Evolutionary conservation across 2,329 filamentous ascomycete genomes (phyloP), one percentile per base, ranked within the genome.

Genomic region (Aureobasidium sp.): DNA sequence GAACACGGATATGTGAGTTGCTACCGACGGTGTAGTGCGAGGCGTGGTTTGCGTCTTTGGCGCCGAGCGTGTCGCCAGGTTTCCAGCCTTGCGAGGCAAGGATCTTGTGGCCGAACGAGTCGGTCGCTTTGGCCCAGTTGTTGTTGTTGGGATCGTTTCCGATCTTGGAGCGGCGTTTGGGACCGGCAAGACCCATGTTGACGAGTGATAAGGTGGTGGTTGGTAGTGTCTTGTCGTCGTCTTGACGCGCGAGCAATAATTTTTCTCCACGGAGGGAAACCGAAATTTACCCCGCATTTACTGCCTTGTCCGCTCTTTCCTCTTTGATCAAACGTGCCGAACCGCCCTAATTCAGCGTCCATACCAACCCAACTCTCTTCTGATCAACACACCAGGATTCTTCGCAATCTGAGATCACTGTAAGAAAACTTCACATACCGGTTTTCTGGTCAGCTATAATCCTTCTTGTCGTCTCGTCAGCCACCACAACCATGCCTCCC

Each of bases 81-180:
- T 87, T 83, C 94, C 94, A 99, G 66, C 94, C 94, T 70, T 97
- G 91, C 17, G 88, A 81, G 54, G 87, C 85, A 70, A 99, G 85
- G 67, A 97, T 93, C 71, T 86, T 90, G 74, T 96, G 92, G 68
- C 94, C 94, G 73, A 94, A 97, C 60, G 85, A 87, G 62, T 82
- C 83, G 66, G 88, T 90, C 72, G 92, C 88, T 70, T 87, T 86
- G 62, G 88, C 86, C 94, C 94, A 99, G 81, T 84, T 85, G 52
- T 90, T 96, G 75, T 97, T 99, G 77, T 97, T 97, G 8, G 94
- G 94, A 76, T 99, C 94, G 72, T 88, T 82, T 67, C 88, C 88
- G 71, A 97, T 86, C 77, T 93, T 96, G 52, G 81, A 81, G 68
- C 77, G 79, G 69, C 82, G 85, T 68, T 67, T 64, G 31, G 83